phyloP scores from a whole-genome alignment of 2,329 filamentous ascomycete species.

The Colletotrichum tanaceti region DNA sequence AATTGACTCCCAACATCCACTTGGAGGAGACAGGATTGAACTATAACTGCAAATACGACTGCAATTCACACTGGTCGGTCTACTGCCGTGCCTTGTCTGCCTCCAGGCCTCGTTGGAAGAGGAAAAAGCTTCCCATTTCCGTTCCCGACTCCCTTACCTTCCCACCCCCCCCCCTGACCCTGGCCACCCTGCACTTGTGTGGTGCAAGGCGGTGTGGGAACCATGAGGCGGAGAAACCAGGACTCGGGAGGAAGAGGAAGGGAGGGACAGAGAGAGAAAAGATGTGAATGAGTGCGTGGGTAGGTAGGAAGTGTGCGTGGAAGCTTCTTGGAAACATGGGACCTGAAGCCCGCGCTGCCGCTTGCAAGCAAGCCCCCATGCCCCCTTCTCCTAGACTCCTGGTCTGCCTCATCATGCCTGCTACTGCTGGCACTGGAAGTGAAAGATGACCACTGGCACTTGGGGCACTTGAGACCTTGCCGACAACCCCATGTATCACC shows the following conservation, averaged over 20 bases:
- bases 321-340: slow-evolving; percentile 22
- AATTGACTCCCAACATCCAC: slow-evolving; percentile 3
- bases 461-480: slow-evolving; percentile 33
- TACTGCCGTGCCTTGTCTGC: slow-evolving; percentile 22
- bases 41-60: slow-evolving; percentile 5
- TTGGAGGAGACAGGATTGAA: slow-evolving; percentile 9
- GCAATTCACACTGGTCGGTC: not conserved
- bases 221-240: slow-evolving; percentile 8
- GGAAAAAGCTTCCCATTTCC: slow-evolving; percentile 28
- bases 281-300: not conserved
- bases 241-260: not conserved
- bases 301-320: not conserved
- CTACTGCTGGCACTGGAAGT: slow-evolving; percentile 9
- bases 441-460: slow-evolving; percentile 17
- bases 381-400: slow-evolving; percentile 19
- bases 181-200: slow-evolving; percentile 25
- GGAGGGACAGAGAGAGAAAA: slow-evolving; percentile 9
- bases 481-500: slow-evolving; percentile 39
- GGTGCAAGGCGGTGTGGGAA: slow-evolving; percentile 37
- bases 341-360: slow-evolving; percentile 28
- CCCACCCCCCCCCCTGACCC: slow-evolving; percentile 24
- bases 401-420: slow-evolving; percentile 27
- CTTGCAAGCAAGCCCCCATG: slow-evolving; percentile 4
- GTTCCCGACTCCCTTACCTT: slow-evolving; percentile 30
- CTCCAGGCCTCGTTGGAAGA: slow-evolving; percentile 12